Evolutionary conservation across 352 stramenopile species (phyloP), one percentile per base, ranked within the genome.

Genomic region (Phytopythium oedochilum): DNA sequence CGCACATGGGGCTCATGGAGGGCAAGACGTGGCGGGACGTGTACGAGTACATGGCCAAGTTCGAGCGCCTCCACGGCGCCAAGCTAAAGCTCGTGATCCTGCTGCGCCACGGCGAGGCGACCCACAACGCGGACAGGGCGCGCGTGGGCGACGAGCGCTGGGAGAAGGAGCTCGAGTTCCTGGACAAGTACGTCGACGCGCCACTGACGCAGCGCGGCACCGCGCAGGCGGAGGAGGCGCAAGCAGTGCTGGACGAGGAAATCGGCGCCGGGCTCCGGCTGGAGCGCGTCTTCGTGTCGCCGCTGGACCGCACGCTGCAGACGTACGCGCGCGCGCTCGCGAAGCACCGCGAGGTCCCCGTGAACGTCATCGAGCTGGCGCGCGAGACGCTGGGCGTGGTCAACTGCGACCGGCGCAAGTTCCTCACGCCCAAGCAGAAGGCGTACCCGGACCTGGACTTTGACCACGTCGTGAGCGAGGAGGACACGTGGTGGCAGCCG

Each of bases 301-400:
- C 79, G 34, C 60, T 90, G 26, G 78, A 86, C 47, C 76, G 79
- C 26, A 90, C 79, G 44, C 56, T 90, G 15, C 55, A 84, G 53
- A 90, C 79, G 23, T 86, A 79, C 52, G 64, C 73, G 26, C 60
- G 68, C 8, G 69, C 75, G 45, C 82, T 79, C 26, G 20, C 57
- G 1, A 53, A 57, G 8, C 28, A 68, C 1, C 40, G 59, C 17
- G 44, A 73, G 8, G 59, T 79, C 5, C 76, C 76, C 28, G 75
- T 84, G 47, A 73, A 60, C 0, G 70, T 78, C 5, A 62, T 88
- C 39, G 79, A 90, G 60, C 59, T 81, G 7, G 66, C 68, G 10
- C 63, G 79, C 5, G 79, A 90, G 68, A 90, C 79, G 43, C 63
- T 90, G 17, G 79, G 76, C 14, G 76, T 88, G 20, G 78, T 81